phyloP scores from a whole-genome alignment of 2,329 filamentous ascomycete species.

The Stagonosporopsis chrysanthemi region DNA sequence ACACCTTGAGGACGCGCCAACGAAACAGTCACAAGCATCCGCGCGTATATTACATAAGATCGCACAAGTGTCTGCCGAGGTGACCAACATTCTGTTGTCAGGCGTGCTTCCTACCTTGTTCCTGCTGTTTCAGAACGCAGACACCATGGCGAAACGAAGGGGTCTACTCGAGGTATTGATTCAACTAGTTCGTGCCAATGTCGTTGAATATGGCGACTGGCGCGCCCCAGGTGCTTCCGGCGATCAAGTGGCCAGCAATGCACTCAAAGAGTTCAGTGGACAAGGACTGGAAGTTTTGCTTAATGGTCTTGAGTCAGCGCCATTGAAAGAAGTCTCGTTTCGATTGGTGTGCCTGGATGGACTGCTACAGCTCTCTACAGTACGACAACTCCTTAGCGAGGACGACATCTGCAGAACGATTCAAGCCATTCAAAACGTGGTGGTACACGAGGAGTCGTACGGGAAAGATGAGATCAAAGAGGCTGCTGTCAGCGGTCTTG shows the following conservation, averaged over 20 bases:
- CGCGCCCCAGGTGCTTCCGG: slow-evolving; percentile 51
- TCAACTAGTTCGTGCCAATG: slow-evolving; percentile 65
- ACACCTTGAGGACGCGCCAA: slow-evolving; percentile 71
- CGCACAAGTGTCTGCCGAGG: slow-evolving; percentile 61
- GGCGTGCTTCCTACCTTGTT: slow-evolving; percentile 65
- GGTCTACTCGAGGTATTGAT: slow-evolving; percentile 68
- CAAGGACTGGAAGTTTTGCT: slow-evolving; percentile 54
- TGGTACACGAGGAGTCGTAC: slow-evolving; percentile 65
- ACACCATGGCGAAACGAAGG: slow-evolving; percentile 68
- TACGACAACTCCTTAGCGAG: slow-evolving; percentile 52
- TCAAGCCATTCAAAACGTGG: slow-evolving; percentile 67
- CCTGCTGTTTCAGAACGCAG: slow-evolving; percentile 66
- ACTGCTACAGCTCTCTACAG: slow-evolving; percentile 53
- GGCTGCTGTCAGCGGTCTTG: slow-evolving; percentile 65
- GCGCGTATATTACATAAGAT: slow-evolving; percentile 67
- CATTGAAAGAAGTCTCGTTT: slow-evolving; percentile 59
- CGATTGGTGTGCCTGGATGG: slow-evolving; percentile 56
- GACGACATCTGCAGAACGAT: slow-evolving; percentile 59
- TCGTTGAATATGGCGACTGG: slow-evolving; percentile 65
- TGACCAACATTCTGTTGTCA: slow-evolving; percentile 64
- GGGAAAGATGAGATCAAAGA: slow-evolving; percentile 65
- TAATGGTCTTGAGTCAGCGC: slow-evolving; percentile 53
- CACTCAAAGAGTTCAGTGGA: slow-evolving; percentile 50
- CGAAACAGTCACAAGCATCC: slow-evolving; percentile 71
- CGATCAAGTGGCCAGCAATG: slow-evolving; percentile 43